These are phyloP conservation scores for Leccinum subgranulosum DNA, from an alignment of 768 basidiomycete genomes.

Conservation along the genomic window DNA sequence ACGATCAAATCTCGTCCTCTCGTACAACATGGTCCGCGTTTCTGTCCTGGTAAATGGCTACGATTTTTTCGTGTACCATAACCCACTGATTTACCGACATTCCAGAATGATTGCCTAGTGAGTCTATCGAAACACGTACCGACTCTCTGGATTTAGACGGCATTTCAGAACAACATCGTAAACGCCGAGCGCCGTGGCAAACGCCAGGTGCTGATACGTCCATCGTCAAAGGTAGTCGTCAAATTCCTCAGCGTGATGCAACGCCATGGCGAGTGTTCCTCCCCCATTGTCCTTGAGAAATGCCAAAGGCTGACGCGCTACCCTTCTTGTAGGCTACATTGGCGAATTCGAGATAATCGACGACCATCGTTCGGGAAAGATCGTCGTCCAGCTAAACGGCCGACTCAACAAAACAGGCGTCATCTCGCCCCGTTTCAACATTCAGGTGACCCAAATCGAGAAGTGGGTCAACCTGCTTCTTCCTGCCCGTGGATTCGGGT, in stretches of 20 bases:
- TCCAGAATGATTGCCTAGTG: slow-evolving; percentile 57
- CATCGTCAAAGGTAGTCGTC: slow-evolving; percentile 96
- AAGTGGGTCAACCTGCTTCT: slow-evolving; percentile 96
- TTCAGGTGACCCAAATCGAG: slow-evolving; percentile 90
- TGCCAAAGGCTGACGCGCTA: not conserved
- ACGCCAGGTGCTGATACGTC: slow-evolving; percentile 96
- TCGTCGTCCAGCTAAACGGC: slow-evolving; percentile 97
- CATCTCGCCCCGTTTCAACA: slow-evolving; percentile 98
- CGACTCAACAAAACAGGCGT: slow-evolving; percentile 99
- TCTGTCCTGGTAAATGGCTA: slow-evolving; percentile 62
- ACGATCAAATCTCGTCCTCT: not conserved
- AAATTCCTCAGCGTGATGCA: slow-evolving; percentile 99
- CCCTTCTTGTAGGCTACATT: slow-evolving; percentile 72
- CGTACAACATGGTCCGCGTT: slow-evolving; percentile 75
- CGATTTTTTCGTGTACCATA: not conserved
- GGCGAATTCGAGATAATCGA: slow-evolving; percentile 99
- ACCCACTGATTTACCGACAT: not conserved
- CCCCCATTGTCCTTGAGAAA: not conserved
- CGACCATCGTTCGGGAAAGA: slow-evolving; percentile 97
- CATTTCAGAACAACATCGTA: slow-evolving; percentile 88
- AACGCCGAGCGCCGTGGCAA: slow-evolving; percentile 99
- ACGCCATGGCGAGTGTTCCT: slow-evolving; percentile 77
- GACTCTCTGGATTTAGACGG: not conserved
- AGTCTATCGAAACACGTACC: slow-evolving; percentile 14
- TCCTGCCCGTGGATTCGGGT: slow-evolving; percentile 94